Evolutionary conservation across 2,329 filamentous ascomycete species (phyloP).

Genomic region (Sporothrix sp.): DNA sequence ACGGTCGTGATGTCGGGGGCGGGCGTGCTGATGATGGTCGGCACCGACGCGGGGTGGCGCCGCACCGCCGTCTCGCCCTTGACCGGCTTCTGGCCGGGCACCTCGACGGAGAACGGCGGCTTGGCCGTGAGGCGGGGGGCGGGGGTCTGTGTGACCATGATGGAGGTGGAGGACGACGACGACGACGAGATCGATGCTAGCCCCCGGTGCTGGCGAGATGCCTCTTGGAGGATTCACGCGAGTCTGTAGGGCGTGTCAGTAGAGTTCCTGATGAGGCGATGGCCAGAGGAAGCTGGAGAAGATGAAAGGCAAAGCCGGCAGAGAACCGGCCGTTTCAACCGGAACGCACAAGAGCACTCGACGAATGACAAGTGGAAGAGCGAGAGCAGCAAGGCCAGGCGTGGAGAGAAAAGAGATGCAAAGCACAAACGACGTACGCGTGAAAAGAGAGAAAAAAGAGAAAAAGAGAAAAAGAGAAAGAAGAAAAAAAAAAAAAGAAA

Average conservation of each 20-base stretch:
- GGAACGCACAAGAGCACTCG: too few relatives aligned
- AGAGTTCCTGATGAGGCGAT: too few relatives aligned
- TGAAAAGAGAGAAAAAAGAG: not conserved
- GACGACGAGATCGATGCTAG: not conserved
- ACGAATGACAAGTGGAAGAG: too few relatives aligned
- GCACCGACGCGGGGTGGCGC: slow-evolving; percentile 51
- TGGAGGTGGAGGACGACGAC: not conserved
- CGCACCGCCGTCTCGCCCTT: slow-evolving; percentile 68
- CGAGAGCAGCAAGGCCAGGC: too few relatives aligned
- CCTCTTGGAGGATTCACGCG: not conserved
- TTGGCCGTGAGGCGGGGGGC: slow-evolving; percentile 44
- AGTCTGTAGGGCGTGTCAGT: too few relatives aligned
- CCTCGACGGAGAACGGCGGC: slow-evolving; percentile 59
- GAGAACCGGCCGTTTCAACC: too few relatives aligned
- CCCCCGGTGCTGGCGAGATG: not conserved
- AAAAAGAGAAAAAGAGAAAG: not conserved
- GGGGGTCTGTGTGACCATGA: slow-evolving; percentile 20
- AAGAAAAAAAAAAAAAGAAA: not conserved
- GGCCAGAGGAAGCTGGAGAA: too few relatives aligned
- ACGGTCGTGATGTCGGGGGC: slow-evolving; percentile 58
- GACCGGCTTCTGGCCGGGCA: slow-evolving; percentile 50
- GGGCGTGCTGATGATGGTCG: slow-evolving; percentile 52
- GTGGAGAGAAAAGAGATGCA: too few relatives aligned
- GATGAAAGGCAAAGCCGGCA: too few relatives aligned
- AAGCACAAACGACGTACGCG: too few relatives aligned